phyloP scores from a whole-genome alignment of 1,284 basidiomycete genomes.

The Cryptococcus sp. region DNA sequence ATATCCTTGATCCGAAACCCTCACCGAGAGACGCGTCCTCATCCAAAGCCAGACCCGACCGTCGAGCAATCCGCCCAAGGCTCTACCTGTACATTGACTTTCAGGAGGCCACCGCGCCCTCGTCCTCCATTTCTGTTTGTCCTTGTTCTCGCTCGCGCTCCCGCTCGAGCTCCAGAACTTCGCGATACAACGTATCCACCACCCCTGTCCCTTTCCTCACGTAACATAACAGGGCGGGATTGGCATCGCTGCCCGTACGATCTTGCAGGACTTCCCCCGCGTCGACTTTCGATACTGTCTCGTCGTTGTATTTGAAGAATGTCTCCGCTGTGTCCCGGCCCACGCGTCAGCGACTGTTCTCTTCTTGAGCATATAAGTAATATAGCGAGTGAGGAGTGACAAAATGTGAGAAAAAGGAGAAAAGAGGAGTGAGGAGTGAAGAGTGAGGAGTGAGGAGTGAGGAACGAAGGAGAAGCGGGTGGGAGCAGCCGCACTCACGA shows the following conservation, averaged over 20 bases:
- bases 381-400: not conserved
- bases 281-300: slow-evolving; percentile 62
- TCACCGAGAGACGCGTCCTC: too few species aligned
- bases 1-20: too few species aligned
- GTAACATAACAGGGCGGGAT: slow-evolving; percentile 53
- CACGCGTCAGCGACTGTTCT: not conserved
- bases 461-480: not conserved
- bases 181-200: slow-evolving; percentile 48
- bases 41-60: not conserved
- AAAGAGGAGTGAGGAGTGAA: not conserved
- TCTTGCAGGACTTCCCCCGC: slow-evolving; percentile 46
- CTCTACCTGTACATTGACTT: too few species aligned
- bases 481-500: slow-evolving; percentile 35
- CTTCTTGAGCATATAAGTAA: not conserved
- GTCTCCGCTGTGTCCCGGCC: slow-evolving; percentile 58
- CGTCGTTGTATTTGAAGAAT: slow-evolving; percentile 97
- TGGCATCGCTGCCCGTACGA: slow-evolving; percentile 48
- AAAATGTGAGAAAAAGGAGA: not conserved
- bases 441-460: not conserved
- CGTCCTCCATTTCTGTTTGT: not conserved
- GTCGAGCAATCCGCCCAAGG: not conserved
- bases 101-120: not conserved
- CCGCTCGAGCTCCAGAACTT: slow-evolving; percentile 21
- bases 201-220: slow-evolving; percentile 43
- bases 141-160: too few species aligned